These are phyloP conservation scores for Penicillium brasilianum DNA, from an alignment of 2,329 filamentous ascomycete species.

Conservation along the genomic window DNA sequence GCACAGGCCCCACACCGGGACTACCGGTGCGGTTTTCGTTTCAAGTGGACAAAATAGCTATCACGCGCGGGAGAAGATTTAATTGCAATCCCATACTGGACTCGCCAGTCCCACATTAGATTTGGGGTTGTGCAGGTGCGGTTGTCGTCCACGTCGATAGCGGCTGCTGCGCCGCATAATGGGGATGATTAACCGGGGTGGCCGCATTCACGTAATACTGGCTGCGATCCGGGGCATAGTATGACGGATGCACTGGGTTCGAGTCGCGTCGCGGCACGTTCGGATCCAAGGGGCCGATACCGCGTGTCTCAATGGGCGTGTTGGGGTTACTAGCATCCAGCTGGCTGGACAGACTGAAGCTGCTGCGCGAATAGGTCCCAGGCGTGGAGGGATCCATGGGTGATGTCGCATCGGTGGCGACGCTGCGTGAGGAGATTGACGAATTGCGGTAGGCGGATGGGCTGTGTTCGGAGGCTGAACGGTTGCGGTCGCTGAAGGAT, in stretches of 20 bases:
- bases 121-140: conserved; percentile 45
- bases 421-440: conserved; percentile 46
- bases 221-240: conserved; percentile 41
- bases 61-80: background rate
- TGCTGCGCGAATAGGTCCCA: conserved; percentile 43
- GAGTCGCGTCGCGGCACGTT: conserved; percentile 45
- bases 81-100: background rate
- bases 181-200: conserved; percentile 36
- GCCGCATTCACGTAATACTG: conserved; percentile 42
- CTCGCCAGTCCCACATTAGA: conserved; percentile 31
- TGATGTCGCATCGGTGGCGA: conserved; percentile 45
- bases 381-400: conserved; percentile 46
- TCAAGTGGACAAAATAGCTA: background rate
- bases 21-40: background rate
- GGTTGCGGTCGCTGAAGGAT: conserved; percentile 43
- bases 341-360: conserved; percentile 43
- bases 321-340: conserved; percentile 36
- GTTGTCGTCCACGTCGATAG: conserved; percentile 46
- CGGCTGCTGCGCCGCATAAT: conserved; percentile 39
- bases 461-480: conserved; percentile 44
- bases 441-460: conserved; percentile 47
- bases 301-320: conserved; percentile 40
- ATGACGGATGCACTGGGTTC: conserved; percentile 40
- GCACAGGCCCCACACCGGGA: background rate
- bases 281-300: conserved; percentile 40